These are phyloP conservation scores for Maudiozyma serrabonitensis DNA, from an alignment of 805 yeast genomes.

Conservation along the genomic window DNA sequence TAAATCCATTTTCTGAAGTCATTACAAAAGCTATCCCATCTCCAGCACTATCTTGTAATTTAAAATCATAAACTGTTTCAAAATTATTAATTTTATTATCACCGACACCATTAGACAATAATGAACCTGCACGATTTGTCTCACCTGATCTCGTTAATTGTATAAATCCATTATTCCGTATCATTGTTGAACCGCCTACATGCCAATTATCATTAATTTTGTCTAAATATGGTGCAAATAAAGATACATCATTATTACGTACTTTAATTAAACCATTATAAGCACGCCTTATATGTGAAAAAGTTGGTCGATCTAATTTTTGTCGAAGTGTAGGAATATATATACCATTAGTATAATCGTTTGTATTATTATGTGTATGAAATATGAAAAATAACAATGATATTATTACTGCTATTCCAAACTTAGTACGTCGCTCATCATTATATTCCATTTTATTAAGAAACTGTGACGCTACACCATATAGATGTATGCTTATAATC, in stretches of 20 bases:
- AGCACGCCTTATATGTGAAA: conserved; percentile 2
- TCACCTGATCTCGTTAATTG: conserved; percentile 13
- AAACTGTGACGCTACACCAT: too few relatives aligned
- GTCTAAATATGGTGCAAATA: conserved; percentile 22
- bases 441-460: background rate
- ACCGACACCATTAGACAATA: conserved; percentile 27
- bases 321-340: background rate
- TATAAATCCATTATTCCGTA: conserved; percentile 20
- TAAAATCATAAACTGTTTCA: conserved; percentile 18
- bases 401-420: conserved; percentile 1
- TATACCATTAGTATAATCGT: background rate
- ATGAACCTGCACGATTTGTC: conserved; percentile 12
- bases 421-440: background rate
- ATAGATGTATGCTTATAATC: too few relatives aligned
- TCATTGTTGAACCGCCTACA: conserved; percentile 22
- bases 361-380: background rate
- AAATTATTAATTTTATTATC: conserved; percentile 27
- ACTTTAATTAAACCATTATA: conserved; percentile 6
- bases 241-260: conserved; percentile 20
- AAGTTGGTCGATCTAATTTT: background rate
- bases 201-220: conserved; percentile 23
- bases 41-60: conserved; percentile 8
- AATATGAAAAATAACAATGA: conserved; percentile 3
- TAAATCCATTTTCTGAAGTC: conserved; percentile 23
- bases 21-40: conserved; percentile 24